Evolutionary conservation across 139 green algal species (phyloP), one percentile per base, ranked within the genome.

Genomic region (Asterochloris erici): DNA sequence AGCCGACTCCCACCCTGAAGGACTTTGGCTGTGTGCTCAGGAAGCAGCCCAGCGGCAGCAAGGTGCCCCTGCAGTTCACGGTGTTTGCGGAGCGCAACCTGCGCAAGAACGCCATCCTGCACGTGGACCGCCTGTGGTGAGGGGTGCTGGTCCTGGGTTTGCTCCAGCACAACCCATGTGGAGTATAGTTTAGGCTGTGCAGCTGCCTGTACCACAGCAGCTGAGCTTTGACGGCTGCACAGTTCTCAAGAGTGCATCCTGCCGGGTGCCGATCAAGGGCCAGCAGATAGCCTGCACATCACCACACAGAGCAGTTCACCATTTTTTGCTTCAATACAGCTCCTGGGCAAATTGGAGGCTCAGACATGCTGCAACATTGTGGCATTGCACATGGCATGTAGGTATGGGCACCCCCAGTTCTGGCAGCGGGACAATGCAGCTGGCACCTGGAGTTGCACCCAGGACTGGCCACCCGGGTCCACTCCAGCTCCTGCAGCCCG

Each of bases 51-150:
- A 90, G 94, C 64, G 92, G 91, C 11, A 83, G 87, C 54, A 87
- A 90, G 13, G 86, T 92, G 47, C 91, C 94, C 0, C 83, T 98
- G 10, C 86, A 98, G 90, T 98, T 91, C 84, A 88, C 88, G 61
- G 91, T 86, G 6, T 93, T 86, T 79, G 81, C 71, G 4, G 94
- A 96, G 64, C 86, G 93, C 1, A 86, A 94, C 85, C 88, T 92
- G 24, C 89, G 29, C 23, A 86, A 86, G 79, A 86, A 54, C 14
- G 84, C 70, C 29, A 71, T 90, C 14, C 74, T 92, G 74, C 85
- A 91, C 74, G 82, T 96, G 14, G 91, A 95, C 85, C 82, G 90
- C 29, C 86, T 88, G 80, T 98, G 93, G 91, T 94, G 26, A 28
- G 69, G 14, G n/a, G 23, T 61, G 71, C 66, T 23, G 66, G 21